Evolutionary conservation across 2,329 filamentous ascomycete species (phyloP).

Genomic region (Trichocomaceae sp.): DNA sequence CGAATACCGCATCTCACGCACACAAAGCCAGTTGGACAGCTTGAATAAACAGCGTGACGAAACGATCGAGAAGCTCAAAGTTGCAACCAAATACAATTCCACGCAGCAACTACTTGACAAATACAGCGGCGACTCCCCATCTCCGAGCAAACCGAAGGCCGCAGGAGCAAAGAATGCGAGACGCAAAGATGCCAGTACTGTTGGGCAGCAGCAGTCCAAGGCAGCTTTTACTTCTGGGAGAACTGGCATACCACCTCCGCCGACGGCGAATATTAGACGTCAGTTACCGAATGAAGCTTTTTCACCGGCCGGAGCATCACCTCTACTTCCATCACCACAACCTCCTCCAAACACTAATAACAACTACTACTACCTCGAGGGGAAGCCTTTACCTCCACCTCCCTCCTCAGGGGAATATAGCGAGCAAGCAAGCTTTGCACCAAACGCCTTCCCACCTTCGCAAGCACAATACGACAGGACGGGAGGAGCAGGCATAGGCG

Average conservation of each 20-base stretch:
- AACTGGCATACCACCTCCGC: conserved; percentile 53
- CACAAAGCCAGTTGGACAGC: conserved; percentile 63
- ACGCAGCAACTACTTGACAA: conserved; percentile 90
- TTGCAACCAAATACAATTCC: conserved; percentile 91
- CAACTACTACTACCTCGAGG: background rate
- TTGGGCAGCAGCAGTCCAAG: background rate
- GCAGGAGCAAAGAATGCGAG: conserved; percentile 18
- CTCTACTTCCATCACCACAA: background rate
- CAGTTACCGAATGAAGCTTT: conserved; percentile 10
- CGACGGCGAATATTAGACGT: conserved; percentile 57
- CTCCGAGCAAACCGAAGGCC: conserved; percentile 14
- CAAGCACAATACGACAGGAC: conserved; percentile 25
- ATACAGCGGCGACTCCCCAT: conserved; percentile 65
- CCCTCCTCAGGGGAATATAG: conserved; percentile 14
- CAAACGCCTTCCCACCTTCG: conserved; percentile 39
- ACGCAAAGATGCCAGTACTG: background rate
- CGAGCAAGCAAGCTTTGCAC: conserved; percentile 42
- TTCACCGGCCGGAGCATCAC: conserved; percentile 19
- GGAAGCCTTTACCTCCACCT: conserved; percentile 13
- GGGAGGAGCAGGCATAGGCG: conserved; percentile 19
- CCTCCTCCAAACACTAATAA: background rate
- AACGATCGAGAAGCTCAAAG: conserved; percentile 91
- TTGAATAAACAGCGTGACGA: conserved; percentile 71
- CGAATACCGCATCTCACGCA: conserved; percentile 68
- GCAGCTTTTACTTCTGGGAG: conserved; percentile 16